Evolutionary conservation across 2,329 filamentous ascomycete genomes (phyloP).

Genomic region (Claviceps sp.): DNA sequence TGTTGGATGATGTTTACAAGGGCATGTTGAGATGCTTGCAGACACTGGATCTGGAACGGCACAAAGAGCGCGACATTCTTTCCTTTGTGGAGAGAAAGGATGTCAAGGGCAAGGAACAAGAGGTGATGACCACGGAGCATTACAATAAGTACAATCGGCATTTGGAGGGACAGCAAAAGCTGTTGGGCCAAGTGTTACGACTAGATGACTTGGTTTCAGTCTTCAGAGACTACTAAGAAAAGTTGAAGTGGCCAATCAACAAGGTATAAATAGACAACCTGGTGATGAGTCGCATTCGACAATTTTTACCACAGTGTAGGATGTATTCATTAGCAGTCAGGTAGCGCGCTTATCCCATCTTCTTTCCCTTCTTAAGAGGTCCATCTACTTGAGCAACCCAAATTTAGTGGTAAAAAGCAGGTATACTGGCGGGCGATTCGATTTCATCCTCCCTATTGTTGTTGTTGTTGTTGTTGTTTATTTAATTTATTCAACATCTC

Average conservation of each 20-base stretch:
- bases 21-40: conserved; percentile 77
- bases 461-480: too few relatives aligned
- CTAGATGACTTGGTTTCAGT: conserved; percentile 77
- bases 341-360: not conserved
- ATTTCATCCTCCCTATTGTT: too few relatives aligned
- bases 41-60: conserved; percentile 62
- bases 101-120: conserved; percentile 70
- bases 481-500: too few relatives aligned
- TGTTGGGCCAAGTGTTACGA: conserved; percentile 65
- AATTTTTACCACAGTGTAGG: not conserved
- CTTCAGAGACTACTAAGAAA: conserved; percentile 55
- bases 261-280: not conserved
- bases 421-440: too few relatives aligned
- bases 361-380: not conserved
- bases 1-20: conserved; percentile 78
- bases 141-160: conserved; percentile 47
- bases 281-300: not conserved
- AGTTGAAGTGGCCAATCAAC: too few relatives aligned
- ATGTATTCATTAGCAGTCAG: not conserved
- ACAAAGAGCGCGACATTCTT: conserved; percentile 57
- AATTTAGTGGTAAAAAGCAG: not conserved
- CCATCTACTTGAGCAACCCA: not conserved
- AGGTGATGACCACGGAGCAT: conserved; percentile 63
- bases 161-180: conserved; percentile 53
- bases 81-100: conserved; percentile 75